Conservation (phyloP, 208 protist species). For the Strigomonas culicis region DNA sequence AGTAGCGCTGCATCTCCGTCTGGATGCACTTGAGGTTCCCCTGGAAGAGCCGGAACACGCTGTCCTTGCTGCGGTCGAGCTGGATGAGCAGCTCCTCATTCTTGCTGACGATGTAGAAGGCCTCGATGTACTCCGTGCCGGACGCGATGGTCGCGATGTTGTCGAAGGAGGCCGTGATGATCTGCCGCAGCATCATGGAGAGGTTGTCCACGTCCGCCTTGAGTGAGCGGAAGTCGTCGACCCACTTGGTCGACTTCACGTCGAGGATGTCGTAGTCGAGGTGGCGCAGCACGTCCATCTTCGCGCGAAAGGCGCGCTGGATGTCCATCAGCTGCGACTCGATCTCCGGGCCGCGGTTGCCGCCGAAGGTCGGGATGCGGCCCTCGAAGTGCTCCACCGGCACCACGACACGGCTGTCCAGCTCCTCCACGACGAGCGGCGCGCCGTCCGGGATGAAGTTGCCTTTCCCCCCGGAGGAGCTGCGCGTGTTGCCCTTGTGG, state of each 20-base stretch:
- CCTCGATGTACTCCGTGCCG: conserved; percentile 95
- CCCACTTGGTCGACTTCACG: conserved; percentile 96
- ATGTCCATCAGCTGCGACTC: conserved; percentile 94
- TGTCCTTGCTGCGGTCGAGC: conserved; percentile 90
- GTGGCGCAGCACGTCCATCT: conserved; percentile 88
- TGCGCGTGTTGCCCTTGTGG: not conserved
- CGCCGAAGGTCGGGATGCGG: conserved; percentile 92
- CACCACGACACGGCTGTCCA: conserved; percentile 36
- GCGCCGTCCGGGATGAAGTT: conserved; percentile 21
- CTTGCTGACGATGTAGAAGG: conserved; percentile 94
- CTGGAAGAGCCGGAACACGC: conserved; percentile 88
- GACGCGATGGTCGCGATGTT: conserved; percentile 82
- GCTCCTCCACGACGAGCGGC: conserved; percentile 59
- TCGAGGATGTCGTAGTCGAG: conserved; percentile 97
- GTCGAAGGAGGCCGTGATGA: conserved; percentile 96
- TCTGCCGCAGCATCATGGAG: conserved; percentile 96
- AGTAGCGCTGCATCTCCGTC: conserved; percentile 91
- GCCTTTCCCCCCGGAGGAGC: not conserved
- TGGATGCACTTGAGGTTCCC: conserved; percentile 85
- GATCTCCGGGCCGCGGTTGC: conserved; percentile 94
- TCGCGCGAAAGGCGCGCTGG: conserved; percentile 91
- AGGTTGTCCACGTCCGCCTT: conserved; percentile 97
- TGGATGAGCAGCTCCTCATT: conserved; percentile 92
- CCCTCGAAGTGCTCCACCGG: conserved; percentile 54
- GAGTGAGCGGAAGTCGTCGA: conserved; percentile 96